phyloP scores from a whole-genome alignment of 805 yeast genomes.

The Nakazawaea populi region DNA sequence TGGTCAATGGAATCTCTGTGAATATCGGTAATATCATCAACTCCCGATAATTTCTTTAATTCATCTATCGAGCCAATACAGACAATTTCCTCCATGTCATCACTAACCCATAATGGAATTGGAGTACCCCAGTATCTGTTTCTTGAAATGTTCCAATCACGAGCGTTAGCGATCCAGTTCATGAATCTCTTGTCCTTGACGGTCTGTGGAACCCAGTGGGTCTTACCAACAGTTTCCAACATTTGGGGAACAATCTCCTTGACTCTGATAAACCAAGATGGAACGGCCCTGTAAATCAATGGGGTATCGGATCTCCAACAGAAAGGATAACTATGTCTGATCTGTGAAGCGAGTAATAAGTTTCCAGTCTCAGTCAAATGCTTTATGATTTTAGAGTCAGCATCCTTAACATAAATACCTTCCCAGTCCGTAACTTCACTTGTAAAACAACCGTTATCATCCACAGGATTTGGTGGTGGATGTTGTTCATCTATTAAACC shows the following conservation, averaged over 20 bases:
- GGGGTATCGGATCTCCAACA: constrained; percentile 99
- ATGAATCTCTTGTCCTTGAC: constrained; percentile 94
- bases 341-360: constrained; percentile 70
- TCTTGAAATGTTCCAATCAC: constrained; percentile 99
- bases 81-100: constrained; percentile 86
- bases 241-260: constrained; percentile 83
- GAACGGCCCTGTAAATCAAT: constrained; percentile 89
- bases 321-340: constrained; percentile 96
- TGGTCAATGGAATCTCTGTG: constrained; percentile 93
- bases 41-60: constrained; percentile 80
- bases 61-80: constrained; percentile 91
- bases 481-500: constrained; percentile 69
- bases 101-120: constrained; percentile 95
- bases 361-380: constrained; percentile 72
- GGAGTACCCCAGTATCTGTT: constrained; percentile 99
- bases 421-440: constrained; percentile 64
- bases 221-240: constrained; percentile 76
- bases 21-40: constrained; percentile 72
- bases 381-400: constrained; percentile 88
- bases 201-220: constrained; percentile 90
- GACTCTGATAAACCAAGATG: constrained; percentile 97
- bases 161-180: constrained; percentile 97
- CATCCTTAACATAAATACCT: constrained; percentile 91
- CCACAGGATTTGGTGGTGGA: constrained; percentile 89
- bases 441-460: constrained; percentile 86